phyloP scores from a whole-genome alignment of 768 basidiomycete species.

The Lanmaoa rubissima region DNA sequence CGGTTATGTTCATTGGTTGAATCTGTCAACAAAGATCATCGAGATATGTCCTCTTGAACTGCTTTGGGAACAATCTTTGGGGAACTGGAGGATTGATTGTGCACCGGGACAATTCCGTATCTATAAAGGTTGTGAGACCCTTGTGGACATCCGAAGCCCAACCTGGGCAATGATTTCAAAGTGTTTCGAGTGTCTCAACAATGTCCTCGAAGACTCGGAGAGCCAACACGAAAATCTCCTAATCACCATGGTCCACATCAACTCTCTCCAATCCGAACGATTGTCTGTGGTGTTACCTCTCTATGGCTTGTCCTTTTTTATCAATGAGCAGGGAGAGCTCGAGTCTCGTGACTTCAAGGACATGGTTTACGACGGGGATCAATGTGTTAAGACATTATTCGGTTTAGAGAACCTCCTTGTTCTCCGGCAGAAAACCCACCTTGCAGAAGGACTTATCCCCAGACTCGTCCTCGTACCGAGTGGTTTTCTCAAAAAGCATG shows the following conservation, averaged over 20 bases:
- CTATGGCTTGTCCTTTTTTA: conserved; percentile 37
- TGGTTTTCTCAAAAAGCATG: not conserved
- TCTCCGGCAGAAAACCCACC: not conserved
- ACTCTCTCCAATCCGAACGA: not conserved
- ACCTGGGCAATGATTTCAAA: conserved; percentile 19
- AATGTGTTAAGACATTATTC: conserved; percentile 40
- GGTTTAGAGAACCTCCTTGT: conserved; percentile 39
- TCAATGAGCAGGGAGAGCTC: conserved; percentile 27
- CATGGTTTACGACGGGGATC: conserved; percentile 38
- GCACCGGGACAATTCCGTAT: not conserved
- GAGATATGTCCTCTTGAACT: conserved; percentile 23
- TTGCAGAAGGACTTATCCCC: not conserved
- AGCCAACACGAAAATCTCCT: not conserved
- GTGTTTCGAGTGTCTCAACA: not conserved
- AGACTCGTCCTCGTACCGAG: not conserved
- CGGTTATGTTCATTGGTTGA: conserved; percentile 25
- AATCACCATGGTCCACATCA: conserved; percentile 3
- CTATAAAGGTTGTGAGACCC: not conserved
- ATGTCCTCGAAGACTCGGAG: too few relatives aligned
- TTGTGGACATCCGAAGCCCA: conserved; percentile 22
- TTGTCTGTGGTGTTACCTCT: conserved; percentile 33
- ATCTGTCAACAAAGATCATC: conserved; percentile 10
- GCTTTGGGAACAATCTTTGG: conserved; percentile 16
- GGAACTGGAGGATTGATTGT: conserved; percentile 22
- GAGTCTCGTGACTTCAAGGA: conserved; percentile 38